Conservation (phyloP, 768 basidiomycete genomes). For the Boletus rex-veris region DNA sequence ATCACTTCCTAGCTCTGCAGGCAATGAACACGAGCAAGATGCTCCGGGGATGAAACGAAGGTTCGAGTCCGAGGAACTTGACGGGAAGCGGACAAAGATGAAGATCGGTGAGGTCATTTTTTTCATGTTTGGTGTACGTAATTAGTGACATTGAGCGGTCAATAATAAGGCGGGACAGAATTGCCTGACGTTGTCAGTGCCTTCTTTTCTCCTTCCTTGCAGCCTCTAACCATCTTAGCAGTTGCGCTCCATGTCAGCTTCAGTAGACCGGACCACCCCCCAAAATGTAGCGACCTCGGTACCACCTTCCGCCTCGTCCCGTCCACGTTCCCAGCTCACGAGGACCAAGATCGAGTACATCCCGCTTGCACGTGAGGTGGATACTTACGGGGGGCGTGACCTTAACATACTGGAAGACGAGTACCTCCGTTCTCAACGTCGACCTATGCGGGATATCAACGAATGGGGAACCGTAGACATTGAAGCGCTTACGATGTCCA, state of each 20-base stretch:
- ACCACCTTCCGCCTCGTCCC: conserved; percentile 32
- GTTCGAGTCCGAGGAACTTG: conserved; percentile 59
- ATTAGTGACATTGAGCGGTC: conserved; percentile 23
- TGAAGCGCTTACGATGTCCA: conserved; percentile 88
- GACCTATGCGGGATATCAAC: conserved; percentile 66
- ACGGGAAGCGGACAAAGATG: conserved; percentile 66
- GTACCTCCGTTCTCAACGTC: conserved; percentile 45
- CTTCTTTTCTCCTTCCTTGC: conserved; percentile 9
- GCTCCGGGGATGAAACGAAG: conserved; percentile 70
- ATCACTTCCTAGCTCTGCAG: conserved; percentile 6
- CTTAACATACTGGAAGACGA: conserved; percentile 64
- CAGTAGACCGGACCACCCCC: conserved; percentile 17
- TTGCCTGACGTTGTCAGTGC: conserved; percentile 47
- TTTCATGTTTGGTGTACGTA: conserved; percentile 24
- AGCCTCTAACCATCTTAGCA: conserved; percentile 13
- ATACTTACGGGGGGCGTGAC: conserved; percentile 81
- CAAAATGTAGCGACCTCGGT: conserved; percentile 26
- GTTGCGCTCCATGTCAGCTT: conserved; percentile 17
- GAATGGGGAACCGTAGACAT: conserved; percentile 91
- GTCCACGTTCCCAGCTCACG: conserved; percentile 48
- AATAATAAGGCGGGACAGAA: conserved; percentile 39
- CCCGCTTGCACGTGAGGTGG: conserved; percentile 71
- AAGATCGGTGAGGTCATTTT: conserved; percentile 58
- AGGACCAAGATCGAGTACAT: conserved; percentile 87
- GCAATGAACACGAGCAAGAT: conserved; percentile 52